These are phyloP conservation scores for Capsicum chinense DNA, from an alignment of 257 asterid species.

Conservation along the genomic window DNA sequence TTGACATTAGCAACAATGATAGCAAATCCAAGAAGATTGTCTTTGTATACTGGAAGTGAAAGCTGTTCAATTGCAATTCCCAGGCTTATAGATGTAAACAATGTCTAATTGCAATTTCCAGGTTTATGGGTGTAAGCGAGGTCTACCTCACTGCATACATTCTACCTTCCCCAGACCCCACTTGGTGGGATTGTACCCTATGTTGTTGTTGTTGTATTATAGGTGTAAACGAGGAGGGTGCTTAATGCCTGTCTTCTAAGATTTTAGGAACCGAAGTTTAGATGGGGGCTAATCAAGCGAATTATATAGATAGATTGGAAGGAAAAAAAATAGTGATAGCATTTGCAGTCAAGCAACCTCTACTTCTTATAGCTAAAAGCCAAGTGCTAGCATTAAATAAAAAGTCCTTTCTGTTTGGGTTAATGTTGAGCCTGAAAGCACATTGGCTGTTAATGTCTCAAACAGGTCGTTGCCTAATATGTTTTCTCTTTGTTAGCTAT, in stretches of 20 bases:
- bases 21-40: not conserved
- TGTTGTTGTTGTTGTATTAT: too few species aligned
- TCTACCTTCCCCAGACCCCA: too few species aligned
- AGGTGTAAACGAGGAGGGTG: constrained; percentile 5
- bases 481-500: not conserved
- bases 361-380: not conserved
- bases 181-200: too few species aligned
- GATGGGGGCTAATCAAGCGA: not conserved
- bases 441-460: not conserved
- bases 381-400: not conserved
- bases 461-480: constrained; percentile 5
- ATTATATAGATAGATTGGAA: not conserved
- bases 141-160: too few species aligned
- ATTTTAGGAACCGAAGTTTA: not conserved
- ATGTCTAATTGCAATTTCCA: not conserved
- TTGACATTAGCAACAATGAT: not conserved
- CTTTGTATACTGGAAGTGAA: not conserved
- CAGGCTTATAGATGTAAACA: not conserved
- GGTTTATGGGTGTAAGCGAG: not conserved
- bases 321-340: not conserved
- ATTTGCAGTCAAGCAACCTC: not conserved
- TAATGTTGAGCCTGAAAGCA: not conserved
- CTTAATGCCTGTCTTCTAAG: not conserved
- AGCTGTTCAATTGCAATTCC: not conserved
- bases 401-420: constrained; percentile 21